Evolutionary conservation across 805 yeast species (phyloP), one percentile per base, ranked within the genome.

Genomic region (Yarrowia divulgata): DNA sequence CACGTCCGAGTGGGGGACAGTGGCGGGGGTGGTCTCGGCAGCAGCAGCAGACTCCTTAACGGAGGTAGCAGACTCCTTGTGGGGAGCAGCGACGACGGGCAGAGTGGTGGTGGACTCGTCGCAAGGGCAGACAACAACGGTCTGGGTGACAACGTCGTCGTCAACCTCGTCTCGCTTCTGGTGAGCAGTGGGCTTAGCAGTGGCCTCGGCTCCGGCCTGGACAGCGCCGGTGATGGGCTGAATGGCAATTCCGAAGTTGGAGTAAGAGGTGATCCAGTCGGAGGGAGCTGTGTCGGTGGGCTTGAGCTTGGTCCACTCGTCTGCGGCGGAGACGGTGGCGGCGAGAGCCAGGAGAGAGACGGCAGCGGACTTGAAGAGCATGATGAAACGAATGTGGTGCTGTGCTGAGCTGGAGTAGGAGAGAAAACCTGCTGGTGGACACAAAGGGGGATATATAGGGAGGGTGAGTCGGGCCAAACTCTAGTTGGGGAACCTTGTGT

Each of bases 301-400:
- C 54, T 60, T 60, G 54, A 60, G 54, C 67, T 35, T 60, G 54
- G 67, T 32, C 67, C 67, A 57, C 48, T 57, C 48, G 54, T 60
- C 67, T 13, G 67, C 67, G 43, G 54, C 67, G 16, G 63, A 57
- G 48, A 29, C 63, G 29, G 63, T 29, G 63, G 48, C 48, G 48
- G 48, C 63, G n/a, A 57, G 63, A 40, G 63, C 48, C 23, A 57
- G 18, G 48, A 57, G 63, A 29, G 63, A 40, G 48, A 57, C 48
- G 48, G 63, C 63, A 42, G 63, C 63, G 63, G 63, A 40, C 48
- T 42, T 40, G 63, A 57, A 57, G 37, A 40, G 63, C 63, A 57
- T 57, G 35, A 2, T 40, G 46, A 57, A 49, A 57, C 63, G 63
- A 57, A 32, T 57, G 63, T 57, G 48, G 37, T 40, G 54, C 39